Evolutionary conservation across 2,329 filamentous ascomycete species (phyloP), one percentile per base, ranked within the genome.

Genomic region (Penicillium sp.): DNA sequence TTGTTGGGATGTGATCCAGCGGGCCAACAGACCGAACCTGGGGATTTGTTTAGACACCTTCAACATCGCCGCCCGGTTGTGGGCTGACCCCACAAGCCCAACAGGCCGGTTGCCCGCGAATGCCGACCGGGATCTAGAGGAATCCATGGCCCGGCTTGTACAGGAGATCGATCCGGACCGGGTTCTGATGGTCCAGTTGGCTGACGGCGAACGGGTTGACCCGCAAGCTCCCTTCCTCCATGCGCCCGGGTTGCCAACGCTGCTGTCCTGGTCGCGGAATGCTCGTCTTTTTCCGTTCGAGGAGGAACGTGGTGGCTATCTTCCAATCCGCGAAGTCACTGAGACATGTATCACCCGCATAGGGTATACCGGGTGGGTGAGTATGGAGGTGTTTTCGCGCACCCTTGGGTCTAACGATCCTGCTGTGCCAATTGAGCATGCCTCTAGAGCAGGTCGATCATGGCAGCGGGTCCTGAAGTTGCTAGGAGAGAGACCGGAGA

Each of bases 221-320:
- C 63, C 73, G 13, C 86, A 87, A 0, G 69, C 91, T 7, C 59
- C 78, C 2, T 70, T 78, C 24, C 80, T 79, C 3, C 85, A 88
- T 63, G 72, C 79, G n/a, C 70, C 78, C 0, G 78, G 77, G 5
- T 85, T 88, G 67, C 80, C 79, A 14, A 70, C 82, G 5, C 75
- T 86, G 2, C 91, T 92, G 87, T 88, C 83, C 65, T 92, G 89
- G 89, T 89, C 84, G 38, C 75, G 89, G 38, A 92, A 91, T 68
- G 88, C 86, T 59, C 78, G 89, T 21, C 69, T 89, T 4, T 91
- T 89, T 68, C 85, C 87, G 56, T 85, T 87, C 62, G 75, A 86
- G 67, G 71, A 80, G 67, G 72, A 83, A 2, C 72, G 77, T 6
- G 86, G 86, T 1, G 88, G 82, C 0, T 91, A 90, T 65, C 75